Conservation (phyloP, 257 asterid genomes). For the Nicotiana knightiana region DNA sequence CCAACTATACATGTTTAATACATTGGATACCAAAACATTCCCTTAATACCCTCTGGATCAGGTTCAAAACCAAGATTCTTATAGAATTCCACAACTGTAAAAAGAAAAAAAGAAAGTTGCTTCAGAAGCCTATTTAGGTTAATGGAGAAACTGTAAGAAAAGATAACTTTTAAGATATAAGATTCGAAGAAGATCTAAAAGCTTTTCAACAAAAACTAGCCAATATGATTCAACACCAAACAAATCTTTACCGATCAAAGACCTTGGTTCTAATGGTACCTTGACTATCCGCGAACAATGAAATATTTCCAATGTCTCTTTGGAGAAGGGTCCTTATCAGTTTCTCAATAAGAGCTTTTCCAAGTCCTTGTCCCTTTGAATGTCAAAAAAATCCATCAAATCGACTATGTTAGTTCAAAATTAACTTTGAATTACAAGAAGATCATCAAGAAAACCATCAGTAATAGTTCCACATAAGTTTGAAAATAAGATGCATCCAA, state of each 20-base stretch:
- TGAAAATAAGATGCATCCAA: not conserved
- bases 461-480: not conserved
- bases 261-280: constrained; percentile 33
- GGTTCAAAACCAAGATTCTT: constrained; percentile 76
- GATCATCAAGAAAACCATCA: not conserved
- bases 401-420: not conserved
- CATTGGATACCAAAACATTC: constrained; percentile 98
- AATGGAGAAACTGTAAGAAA: not conserved
- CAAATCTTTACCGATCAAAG: not conserved
- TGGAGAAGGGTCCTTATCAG: constrained; percentile 73
- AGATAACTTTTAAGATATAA: not conserved
- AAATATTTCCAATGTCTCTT: constrained; percentile 86
- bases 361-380: constrained; percentile 89
- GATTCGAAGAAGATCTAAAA: not conserved
- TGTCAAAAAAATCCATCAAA: not conserved
- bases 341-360: constrained; percentile 86
- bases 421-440: not conserved
- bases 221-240: not conserved
- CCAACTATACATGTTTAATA: constrained; percentile 25
- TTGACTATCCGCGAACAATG: constrained; percentile 89
- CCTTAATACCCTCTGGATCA: constrained; percentile 97
- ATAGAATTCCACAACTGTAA: constrained; percentile 91
- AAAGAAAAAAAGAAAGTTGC: not conserved
- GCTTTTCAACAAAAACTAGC: not conserved
- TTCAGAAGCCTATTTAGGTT: not conserved